Conservation (phyloP, 768 basidiomycete genomes). For the Rhodotorula diobovata region DNA sequence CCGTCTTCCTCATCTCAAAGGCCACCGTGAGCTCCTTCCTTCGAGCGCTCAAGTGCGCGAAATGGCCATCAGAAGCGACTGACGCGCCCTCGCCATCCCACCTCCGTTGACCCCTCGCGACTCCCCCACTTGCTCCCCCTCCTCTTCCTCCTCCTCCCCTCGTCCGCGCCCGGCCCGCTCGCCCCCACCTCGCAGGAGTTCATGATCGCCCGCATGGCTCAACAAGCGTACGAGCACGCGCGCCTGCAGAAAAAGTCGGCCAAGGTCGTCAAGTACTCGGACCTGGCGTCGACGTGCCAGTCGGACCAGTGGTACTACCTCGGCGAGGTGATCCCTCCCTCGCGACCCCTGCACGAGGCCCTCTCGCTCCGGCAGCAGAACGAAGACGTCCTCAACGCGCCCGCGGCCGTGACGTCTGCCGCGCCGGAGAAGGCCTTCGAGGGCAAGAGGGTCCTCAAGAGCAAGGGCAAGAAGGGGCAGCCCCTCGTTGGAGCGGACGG, state of each 20-base stretch:
- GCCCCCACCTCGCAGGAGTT: constrained; percentile 45
- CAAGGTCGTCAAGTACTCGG: constrained; percentile 47
- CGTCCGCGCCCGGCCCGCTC: not conserved
- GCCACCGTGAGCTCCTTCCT: constrained; percentile 46
- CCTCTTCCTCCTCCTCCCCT: not conserved
- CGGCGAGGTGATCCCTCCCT: constrained; percentile 14
- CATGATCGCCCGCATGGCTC: constrained; percentile 47
- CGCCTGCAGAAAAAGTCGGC: constrained; percentile 45
- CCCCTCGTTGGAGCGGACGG: not conserved
- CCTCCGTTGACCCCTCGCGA: too few relatives aligned
- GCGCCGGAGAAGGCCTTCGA: not conserved
- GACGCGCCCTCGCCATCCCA: not conserved
- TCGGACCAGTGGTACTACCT: constrained; percentile 34
- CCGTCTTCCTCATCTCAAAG: constrained; percentile 48
- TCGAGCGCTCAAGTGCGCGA: not conserved
- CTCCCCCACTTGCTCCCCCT: not conserved
- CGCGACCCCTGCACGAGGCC: not conserved
- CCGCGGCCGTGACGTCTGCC: not conserved
- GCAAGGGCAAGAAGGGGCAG: not conserved
- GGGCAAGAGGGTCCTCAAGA: constrained; percentile 5
- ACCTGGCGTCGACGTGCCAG: not conserved
- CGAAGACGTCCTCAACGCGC: not conserved
- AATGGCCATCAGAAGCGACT: too few relatives aligned
- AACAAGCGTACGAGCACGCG: constrained; percentile 47
- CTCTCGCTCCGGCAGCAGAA: not conserved